Percentiles rank a stretch among this genome's conserved stretches.
These are phyloP conservation scores for Diaporthe eres DNA, from an alignment of 2,329 filamentous ascomycete genomes.

Conservation along the genomic window DNA sequence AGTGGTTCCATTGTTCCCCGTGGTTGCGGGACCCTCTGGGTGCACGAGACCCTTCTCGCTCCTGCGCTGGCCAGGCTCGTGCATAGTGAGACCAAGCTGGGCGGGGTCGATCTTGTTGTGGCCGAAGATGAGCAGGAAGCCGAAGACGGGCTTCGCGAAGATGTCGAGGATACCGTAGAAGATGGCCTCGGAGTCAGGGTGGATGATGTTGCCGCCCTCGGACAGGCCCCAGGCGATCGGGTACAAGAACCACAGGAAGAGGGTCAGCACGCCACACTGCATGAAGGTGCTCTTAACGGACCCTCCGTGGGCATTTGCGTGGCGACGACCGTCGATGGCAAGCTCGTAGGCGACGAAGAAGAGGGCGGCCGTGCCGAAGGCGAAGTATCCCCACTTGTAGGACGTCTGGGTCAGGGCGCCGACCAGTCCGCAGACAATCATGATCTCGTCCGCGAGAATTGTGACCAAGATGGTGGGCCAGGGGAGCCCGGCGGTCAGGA, in stretches of 20 bases:
- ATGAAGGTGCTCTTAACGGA: conserved; percentile 68
- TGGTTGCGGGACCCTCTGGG: neutral
- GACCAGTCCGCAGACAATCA: conserved; percentile 77
- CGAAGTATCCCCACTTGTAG: conserved; percentile 80
- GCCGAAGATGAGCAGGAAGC: conserved; percentile 71
- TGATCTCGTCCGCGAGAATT: conserved; percentile 74
- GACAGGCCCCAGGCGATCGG: conserved; percentile 74
- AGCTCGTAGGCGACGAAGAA: conserved; percentile 74
- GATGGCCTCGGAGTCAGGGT: conserved; percentile 75
- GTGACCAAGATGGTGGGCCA: conserved; percentile 75
- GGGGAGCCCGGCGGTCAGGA: conserved; percentile 74
- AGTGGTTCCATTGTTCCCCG: conserved; percentile 1
- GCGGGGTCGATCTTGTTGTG: conserved; percentile 73
- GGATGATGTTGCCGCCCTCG: conserved; percentile 76
- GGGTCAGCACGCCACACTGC: conserved; percentile 69
- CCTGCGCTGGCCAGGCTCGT: conserved; percentile 43
- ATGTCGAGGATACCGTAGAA: conserved; percentile 79
- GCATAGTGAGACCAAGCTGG: conserved; percentile 65
- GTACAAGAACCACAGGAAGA: conserved; percentile 75
- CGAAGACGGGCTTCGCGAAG: conserved; percentile 75
- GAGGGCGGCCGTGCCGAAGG: conserved; percentile 68
- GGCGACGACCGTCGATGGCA: conserved; percentile 66
- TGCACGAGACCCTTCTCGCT: conserved; percentile 27
- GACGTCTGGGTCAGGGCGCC: conserved; percentile 72
- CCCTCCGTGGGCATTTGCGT: conserved; percentile 67